Percentiles rank a stretch among this genome's conserved stretches.
phyloP scores from a whole-genome alignment of 1,284 basidiomycete species.

The Moesziomyces sp. region DNA sequence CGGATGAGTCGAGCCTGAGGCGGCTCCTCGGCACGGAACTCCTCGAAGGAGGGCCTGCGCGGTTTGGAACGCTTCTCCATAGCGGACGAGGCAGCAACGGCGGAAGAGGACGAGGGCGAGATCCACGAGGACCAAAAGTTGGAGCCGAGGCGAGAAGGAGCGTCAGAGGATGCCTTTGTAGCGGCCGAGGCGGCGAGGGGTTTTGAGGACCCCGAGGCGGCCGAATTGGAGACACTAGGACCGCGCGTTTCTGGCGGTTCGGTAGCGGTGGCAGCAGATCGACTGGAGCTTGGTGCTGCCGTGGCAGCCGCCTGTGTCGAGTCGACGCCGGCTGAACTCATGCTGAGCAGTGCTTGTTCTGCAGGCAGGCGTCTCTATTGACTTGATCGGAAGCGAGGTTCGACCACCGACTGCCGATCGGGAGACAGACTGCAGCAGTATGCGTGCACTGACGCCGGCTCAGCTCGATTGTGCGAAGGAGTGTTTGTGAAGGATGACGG shows the following conservation, averaged over 20 bases:
- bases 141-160: constrained; percentile 41
- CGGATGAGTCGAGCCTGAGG: constrained; percentile 66
- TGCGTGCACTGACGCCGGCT: neutral
- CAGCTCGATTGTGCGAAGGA: neutral
- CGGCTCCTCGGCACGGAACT: constrained; percentile 64
- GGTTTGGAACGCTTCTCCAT: constrained; percentile 47
- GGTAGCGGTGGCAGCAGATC: constrained; percentile 1
- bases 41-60: constrained; percentile 55
- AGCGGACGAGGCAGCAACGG: constrained; percentile 51
- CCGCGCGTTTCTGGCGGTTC: constrained; percentile 32
- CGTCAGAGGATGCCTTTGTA: constrained; percentile 8
- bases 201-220: constrained; percentile 1
- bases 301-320: constrained; percentile 13
- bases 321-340: constrained; percentile 17
- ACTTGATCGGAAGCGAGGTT: neutral
- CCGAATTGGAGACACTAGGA: neutral
- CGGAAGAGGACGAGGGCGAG: constrained; percentile 52
- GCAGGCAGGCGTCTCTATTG: constrained; percentile 4
- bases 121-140: constrained; percentile 53
- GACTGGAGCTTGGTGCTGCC: constrained; percentile 2
- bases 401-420: neutral
- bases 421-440: neutral
- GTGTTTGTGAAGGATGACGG: neutral
- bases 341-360: constrained; percentile 3
- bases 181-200: constrained; percentile 1